Evolutionary conservation across 305 asterid species (phyloP).

Genomic region (Fraxinus baroniana): DNA sequence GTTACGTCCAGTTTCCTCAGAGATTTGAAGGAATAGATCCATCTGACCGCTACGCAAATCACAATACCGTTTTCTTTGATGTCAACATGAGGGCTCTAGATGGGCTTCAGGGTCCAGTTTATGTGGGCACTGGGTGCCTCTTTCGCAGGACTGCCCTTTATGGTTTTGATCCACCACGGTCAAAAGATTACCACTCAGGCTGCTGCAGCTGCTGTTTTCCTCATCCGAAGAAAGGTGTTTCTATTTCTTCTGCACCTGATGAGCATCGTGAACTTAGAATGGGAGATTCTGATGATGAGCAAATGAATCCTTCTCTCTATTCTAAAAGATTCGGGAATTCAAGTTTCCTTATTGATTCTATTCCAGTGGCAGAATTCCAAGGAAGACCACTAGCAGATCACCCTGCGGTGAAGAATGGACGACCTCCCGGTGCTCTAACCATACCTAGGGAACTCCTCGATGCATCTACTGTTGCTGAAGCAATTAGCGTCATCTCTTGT

Average conservation of each 20-base stretch:
- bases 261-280: slow-evolving; percentile 74
- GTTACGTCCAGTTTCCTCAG: slow-evolving; percentile 92
- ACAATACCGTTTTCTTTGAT: slow-evolving; percentile 92
- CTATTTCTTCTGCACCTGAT: slow-evolving; percentile 57
- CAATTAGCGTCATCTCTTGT: slow-evolving; percentile 90
- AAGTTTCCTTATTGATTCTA: slow-evolving; percentile 73
- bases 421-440: slow-evolving; percentile 87
- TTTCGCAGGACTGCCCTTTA: slow-evolving; percentile 81
- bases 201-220: slow-evolving; percentile 69
- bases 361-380: slow-evolving; percentile 88
- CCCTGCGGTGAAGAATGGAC: slow-evolving; percentile 84
- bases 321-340: slow-evolving; percentile 93
- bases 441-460: slow-evolving; percentile 84
- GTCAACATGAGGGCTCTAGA: slow-evolving; percentile 95
- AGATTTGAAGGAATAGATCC: slow-evolving; percentile 91
- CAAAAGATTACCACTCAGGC: slow-evolving; percentile 55
- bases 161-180: slow-evolving; percentile 81
- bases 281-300: slow-evolving; percentile 81
- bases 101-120: slow-evolving; percentile 88
- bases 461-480: slow-evolving; percentile 92
- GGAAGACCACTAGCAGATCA: slow-evolving; percentile 95
- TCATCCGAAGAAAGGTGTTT: slow-evolving; percentile 43
- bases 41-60: slow-evolving; percentile 85
- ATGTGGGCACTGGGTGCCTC: slow-evolving; percentile 93
- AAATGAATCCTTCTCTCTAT: slow-evolving; percentile 68